phyloP scores from a whole-genome alignment of 1,284 basidiomycete species.

The Puccinia coronata region DNA sequence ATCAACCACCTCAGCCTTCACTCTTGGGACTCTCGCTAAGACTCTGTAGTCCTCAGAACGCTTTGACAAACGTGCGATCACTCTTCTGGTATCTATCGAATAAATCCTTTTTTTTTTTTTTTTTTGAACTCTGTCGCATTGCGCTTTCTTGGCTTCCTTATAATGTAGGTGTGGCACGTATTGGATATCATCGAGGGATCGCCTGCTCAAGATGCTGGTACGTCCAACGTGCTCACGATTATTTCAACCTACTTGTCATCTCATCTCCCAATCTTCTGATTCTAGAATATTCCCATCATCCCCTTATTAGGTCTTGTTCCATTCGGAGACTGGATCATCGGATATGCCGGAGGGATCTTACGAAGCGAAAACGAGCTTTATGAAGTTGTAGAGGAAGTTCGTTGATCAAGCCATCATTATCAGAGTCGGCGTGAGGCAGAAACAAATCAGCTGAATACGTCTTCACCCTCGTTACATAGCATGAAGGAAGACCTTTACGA shows the following conservation, averaged over 20 bases:
- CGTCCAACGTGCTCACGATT: background rate
- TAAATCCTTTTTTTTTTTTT: background rate
- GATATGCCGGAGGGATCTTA: conserved; percentile 91
- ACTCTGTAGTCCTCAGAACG: conserved; percentile 80
- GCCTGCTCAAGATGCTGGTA: conserved; percentile 80
- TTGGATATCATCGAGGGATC: conserved; percentile 93
- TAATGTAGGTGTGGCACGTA: conserved; percentile 96
- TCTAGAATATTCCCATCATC: conserved; percentile 33
- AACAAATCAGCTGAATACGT: conserved; percentile 44
- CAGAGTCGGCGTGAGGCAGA: background rate
- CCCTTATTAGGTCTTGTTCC: conserved; percentile 72
- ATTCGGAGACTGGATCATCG: conserved; percentile 84
- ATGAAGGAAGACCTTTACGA: conserved; percentile 85
- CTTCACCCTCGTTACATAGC: conserved; percentile 62
- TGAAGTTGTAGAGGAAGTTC: conserved; percentile 85
- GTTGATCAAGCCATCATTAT: conserved; percentile 54
- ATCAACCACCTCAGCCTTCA: conserved; percentile 64
- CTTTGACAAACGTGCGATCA: conserved; percentile 69
- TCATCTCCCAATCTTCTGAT: background rate
- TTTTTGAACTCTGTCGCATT: background rate
- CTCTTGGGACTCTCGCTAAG: conserved; percentile 88
- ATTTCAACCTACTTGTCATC: background rate
- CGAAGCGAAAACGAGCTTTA: conserved; percentile 95
- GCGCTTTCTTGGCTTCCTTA: conserved; percentile 6
- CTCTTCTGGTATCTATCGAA: background rate